These are phyloP conservation scores for Xerocomus brunneocitrinus DNA, from an alignment of 768 basidiomycete species.

Conservation along the genomic window DNA sequence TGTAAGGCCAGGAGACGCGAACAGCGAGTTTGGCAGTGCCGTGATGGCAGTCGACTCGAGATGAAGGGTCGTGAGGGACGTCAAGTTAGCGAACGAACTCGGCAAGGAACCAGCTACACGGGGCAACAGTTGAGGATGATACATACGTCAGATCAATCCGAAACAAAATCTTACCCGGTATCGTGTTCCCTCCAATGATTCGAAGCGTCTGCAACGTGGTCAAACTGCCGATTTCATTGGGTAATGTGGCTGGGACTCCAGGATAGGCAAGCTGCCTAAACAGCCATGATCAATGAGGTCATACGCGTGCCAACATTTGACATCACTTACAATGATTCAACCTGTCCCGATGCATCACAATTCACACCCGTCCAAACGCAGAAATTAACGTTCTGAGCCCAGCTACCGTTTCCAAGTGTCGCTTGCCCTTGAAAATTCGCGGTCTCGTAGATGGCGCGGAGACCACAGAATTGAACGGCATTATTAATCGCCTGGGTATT, in stretches of 20 bases:
- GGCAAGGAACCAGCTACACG: constrained; percentile 41
- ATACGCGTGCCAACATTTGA: neutral
- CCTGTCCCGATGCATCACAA: constrained; percentile 38
- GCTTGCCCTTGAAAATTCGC: constrained; percentile 35
- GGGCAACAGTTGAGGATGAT: neutral
- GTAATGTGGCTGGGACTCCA: constrained; percentile 42
- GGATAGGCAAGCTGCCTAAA: constrained; percentile 41
- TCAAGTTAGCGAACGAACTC: constrained; percentile 34
- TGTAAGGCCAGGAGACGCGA: constrained; percentile 30
- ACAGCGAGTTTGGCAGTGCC: constrained; percentile 31
- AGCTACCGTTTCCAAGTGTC: constrained; percentile 37
- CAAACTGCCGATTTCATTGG: constrained; percentile 38
- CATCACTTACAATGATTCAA: constrained; percentile 39
- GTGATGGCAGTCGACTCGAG: constrained; percentile 39
- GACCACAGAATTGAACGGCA: constrained; percentile 45
- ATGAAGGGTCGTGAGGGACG: constrained; percentile 36
- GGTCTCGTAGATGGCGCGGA: constrained; percentile 41
- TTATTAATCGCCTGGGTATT: constrained; percentile 31
- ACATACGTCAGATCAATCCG: neutral
- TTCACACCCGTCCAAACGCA: constrained; percentile 46
- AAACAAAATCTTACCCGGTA: constrained; percentile 36
- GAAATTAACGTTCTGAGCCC: constrained; percentile 42
- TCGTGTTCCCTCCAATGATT: constrained; percentile 37
- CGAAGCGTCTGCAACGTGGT: constrained; percentile 35
- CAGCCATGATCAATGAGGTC: neutral